Percentiles rank a stretch among this genome's conserved stretches.
Conservation (phyloP, 495 filamentous ascomycete species). For the Penicillium robsamsonii region DNA sequence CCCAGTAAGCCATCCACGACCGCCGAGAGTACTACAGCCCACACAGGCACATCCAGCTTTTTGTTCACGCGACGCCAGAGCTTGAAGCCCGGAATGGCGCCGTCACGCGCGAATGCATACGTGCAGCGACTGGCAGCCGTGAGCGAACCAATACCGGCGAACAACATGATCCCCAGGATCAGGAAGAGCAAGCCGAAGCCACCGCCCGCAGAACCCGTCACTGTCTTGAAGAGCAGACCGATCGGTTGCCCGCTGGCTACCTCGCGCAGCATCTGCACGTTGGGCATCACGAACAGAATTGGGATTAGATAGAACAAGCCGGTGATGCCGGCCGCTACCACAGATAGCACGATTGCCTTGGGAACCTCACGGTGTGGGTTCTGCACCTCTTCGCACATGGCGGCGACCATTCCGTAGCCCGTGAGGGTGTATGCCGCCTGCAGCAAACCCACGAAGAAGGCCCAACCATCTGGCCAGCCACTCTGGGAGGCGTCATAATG, state of each 20-base stretch:
- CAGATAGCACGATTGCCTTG: conserved; percentile 68
- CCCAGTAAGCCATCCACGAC: conserved; percentile 55
- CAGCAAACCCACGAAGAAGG: conserved; percentile 60
- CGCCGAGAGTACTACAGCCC: conserved; percentile 56
- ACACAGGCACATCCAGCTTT: conserved; percentile 55
- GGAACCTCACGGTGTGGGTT: conserved; percentile 65
- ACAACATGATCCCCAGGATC: conserved; percentile 70
- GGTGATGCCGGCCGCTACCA: conserved; percentile 65
- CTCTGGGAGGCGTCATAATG: conserved; percentile 58
- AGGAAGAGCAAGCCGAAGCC: conserved; percentile 73
- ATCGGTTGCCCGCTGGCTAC: conserved; percentile 57
- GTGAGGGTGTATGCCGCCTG: conserved; percentile 62
- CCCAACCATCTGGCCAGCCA: conserved; percentile 62
- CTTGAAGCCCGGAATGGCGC: conserved; percentile 64
- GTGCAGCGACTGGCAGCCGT: conserved; percentile 74
- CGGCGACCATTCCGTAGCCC: conserved; percentile 56
- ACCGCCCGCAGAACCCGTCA: conserved; percentile 46
- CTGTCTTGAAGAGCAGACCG: conserved; percentile 35
- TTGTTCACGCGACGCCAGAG: conserved; percentile 61
- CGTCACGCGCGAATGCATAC: conserved; percentile 68
- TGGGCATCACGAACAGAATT: conserved; percentile 63
- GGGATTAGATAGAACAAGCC: conserved; percentile 69
- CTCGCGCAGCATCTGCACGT: conserved; percentile 51
- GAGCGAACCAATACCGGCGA: conserved; percentile 67
- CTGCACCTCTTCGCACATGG: conserved; percentile 69